phyloP scores from a whole-genome alignment of 2,329 filamentous ascomycete genomes.

The Arthrinium phaeospermum region DNA sequence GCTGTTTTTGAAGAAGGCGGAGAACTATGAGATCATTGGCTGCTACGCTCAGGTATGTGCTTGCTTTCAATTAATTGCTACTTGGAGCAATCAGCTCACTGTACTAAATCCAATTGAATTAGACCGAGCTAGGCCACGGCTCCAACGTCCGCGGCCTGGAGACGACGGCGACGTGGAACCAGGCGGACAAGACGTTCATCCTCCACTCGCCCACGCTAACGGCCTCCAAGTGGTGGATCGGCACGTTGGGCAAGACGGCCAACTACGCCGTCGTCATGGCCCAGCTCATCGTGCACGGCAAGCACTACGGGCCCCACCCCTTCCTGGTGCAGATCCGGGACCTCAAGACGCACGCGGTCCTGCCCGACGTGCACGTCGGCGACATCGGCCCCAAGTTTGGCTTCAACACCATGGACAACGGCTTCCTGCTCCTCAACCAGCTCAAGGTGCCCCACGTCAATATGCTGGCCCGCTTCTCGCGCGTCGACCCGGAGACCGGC shows the following conservation, averaged over 20 bases:
- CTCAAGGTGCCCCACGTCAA: conserved; percentile 76
- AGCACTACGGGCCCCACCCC: conserved; percentile 74
- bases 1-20: conserved; percentile 71
- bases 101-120: neutral
- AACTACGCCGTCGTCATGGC: conserved; percentile 83
- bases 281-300: conserved; percentile 72
- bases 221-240: conserved; percentile 86
- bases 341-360: conserved; percentile 70
- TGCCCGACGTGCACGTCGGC: conserved; percentile 74
- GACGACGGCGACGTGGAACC: conserved; percentile 76
- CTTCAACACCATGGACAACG: conserved; percentile 84
- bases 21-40: conserved; percentile 74
- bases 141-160: conserved; percentile 77
- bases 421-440: conserved; percentile 78
- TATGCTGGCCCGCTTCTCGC: conserved; percentile 75
- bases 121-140: conserved; percentile 78
- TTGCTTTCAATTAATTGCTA: neutral
- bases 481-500: conserved; percentile 70
- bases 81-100: neutral
- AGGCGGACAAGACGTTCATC: conserved; percentile 74
- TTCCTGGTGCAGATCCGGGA: conserved; percentile 79
- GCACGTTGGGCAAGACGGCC: conserved; percentile 75
- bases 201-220: conserved; percentile 77
- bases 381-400: conserved; percentile 84
- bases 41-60: conserved; percentile 71